These are phyloP conservation scores for Carex kokanica DNA, from an alignment of 176 grass and related monocot genomes.

Conservation along the genomic window DNA sequence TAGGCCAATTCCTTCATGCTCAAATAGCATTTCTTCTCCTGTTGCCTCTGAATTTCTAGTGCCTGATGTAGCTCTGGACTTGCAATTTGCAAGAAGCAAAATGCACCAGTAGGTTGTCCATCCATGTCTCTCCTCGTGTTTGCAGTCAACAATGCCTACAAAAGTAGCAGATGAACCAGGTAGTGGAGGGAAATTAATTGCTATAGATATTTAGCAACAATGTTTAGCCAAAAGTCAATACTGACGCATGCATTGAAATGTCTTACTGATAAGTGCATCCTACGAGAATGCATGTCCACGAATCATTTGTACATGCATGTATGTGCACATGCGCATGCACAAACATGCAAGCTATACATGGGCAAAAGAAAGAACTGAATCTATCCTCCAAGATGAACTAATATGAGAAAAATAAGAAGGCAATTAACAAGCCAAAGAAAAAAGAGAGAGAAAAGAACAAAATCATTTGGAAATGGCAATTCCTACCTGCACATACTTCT, in stretches of 20 bases:
- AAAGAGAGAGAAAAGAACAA: neutral
- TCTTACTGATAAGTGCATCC: neutral
- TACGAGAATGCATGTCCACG: neutral
- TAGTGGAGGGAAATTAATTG: neutral
- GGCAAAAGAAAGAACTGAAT: neutral
- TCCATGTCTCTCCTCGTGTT: slow-evolving; percentile 79
- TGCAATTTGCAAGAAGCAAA: slow-evolving; percentile 95
- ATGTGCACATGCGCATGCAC: neutral
- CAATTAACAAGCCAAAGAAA: neutral
- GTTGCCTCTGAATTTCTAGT: slow-evolving; percentile 84
- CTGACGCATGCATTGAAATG: neutral
- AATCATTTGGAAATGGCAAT: neutral
- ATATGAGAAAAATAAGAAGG: neutral
- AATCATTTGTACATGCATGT: neutral
- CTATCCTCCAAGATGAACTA: slow-evolving; percentile 3
- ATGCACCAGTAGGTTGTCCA: slow-evolving; percentile 68
- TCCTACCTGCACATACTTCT: slow-evolving; percentile 72
- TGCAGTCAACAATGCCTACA: slow-evolving; percentile 67
- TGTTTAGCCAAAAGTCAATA: neutral
- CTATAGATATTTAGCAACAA: neutral
- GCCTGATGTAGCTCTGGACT: slow-evolving; percentile 91
- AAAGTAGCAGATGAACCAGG: neutral
- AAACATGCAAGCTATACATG: neutral
- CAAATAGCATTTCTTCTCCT: slow-evolving; percentile 89
- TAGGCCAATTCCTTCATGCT: slow-evolving; percentile 97